These are phyloP conservation scores for Cercophora scortea DNA, from an alignment of 495 filamentous ascomycete genomes.

Conservation along the genomic window DNA sequence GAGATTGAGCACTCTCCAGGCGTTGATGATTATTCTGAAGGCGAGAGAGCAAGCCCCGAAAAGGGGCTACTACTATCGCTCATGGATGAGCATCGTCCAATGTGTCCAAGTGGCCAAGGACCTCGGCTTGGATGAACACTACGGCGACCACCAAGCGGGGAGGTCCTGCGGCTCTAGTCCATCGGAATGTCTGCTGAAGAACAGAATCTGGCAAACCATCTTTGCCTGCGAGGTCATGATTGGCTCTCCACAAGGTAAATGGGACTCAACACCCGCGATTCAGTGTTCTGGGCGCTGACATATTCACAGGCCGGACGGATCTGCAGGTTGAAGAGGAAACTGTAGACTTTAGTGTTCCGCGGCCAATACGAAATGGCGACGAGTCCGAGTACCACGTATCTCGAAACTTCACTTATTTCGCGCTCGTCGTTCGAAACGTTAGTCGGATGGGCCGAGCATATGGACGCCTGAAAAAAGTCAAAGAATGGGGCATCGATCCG, in stretches of 20 bases:
- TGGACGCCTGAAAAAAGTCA: conserved; percentile 68
- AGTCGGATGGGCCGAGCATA: conserved; percentile 69
- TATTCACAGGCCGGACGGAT: conserved; percentile 63
- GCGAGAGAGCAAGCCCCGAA: conserved; percentile 86
- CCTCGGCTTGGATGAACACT: conserved; percentile 83
- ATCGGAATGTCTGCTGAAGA: conserved; percentile 76
- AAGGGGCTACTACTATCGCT: conserved; percentile 92
- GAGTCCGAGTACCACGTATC: conserved; percentile 69
- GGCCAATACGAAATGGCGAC: conserved; percentile 59
- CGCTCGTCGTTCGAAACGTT: conserved; percentile 69
- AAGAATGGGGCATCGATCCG: conserved; percentile 86
- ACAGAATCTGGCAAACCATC: conserved; percentile 84
- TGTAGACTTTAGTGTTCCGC: conserved; percentile 65
- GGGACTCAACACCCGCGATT: not conserved
- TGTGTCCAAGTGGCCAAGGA: conserved; percentile 91
- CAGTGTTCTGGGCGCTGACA: not conserved
- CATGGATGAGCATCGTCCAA: conserved; percentile 94
- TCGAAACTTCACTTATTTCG: conserved; percentile 75
- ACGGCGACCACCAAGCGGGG: conserved; percentile 63
- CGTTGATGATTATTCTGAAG: conserved; percentile 79
- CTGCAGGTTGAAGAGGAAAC: conserved; percentile 66
- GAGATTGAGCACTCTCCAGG: conserved; percentile 88
- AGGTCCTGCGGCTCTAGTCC: conserved; percentile 57
- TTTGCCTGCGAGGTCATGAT: conserved; percentile 89
- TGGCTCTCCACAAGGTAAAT: conserved; percentile 83